Conservation (phyloP, 179 eudicot species). For the Sideroxylon spinosum region DNA sequence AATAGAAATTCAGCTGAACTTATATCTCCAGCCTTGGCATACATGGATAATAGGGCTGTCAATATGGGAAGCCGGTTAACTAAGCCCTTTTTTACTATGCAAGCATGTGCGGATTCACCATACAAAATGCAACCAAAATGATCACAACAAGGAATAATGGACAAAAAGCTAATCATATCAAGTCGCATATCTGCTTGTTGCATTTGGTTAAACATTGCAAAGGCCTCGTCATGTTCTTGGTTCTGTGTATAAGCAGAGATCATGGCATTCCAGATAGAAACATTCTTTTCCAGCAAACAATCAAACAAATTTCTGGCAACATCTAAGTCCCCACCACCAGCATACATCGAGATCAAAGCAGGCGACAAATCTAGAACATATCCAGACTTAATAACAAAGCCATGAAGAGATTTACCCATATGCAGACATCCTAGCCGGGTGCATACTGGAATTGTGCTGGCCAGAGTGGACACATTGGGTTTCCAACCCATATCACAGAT, state of each 20-base stretch:
- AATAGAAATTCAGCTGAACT: slow-evolving; percentile 46
- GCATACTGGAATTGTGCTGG: slow-evolving; percentile 54
- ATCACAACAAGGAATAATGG: slow-evolving; percentile 53
- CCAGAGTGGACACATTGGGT: slow-evolving; percentile 56
- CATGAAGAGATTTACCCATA: slow-evolving; percentile 48
- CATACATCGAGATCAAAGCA: slow-evolving; percentile 58
- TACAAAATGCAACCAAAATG: slow-evolving; percentile 26
- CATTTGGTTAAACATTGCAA: slow-evolving; percentile 41
- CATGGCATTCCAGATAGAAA: slow-evolving; percentile 51
- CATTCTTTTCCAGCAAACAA: slow-evolving; percentile 27
- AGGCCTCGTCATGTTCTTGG: slow-evolving; percentile 34
- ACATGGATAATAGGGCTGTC: slow-evolving; percentile 59
- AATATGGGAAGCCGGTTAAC: slow-evolving; percentile 38
- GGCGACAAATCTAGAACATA: slow-evolving; percentile 37
- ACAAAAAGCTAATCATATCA: slow-evolving; percentile 46
- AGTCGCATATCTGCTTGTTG: slow-evolving; percentile 32
- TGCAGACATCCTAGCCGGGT: slow-evolving; percentile 33
- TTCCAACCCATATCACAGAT: slow-evolving; percentile 33
- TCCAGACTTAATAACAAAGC: slow-evolving; percentile 53
- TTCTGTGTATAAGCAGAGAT: slow-evolving; percentile 48
- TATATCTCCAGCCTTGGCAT: slow-evolving; percentile 49
- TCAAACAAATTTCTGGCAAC: slow-evolving; percentile 45
- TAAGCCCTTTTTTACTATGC: slow-evolving; percentile 42
- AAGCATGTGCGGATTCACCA: slow-evolving; percentile 54
- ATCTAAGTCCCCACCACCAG: slow-evolving; percentile 36